phyloP scores from a whole-genome alignment of 2,329 filamentous ascomycete species.

The Cladosporium sphaerospermum region DNA sequence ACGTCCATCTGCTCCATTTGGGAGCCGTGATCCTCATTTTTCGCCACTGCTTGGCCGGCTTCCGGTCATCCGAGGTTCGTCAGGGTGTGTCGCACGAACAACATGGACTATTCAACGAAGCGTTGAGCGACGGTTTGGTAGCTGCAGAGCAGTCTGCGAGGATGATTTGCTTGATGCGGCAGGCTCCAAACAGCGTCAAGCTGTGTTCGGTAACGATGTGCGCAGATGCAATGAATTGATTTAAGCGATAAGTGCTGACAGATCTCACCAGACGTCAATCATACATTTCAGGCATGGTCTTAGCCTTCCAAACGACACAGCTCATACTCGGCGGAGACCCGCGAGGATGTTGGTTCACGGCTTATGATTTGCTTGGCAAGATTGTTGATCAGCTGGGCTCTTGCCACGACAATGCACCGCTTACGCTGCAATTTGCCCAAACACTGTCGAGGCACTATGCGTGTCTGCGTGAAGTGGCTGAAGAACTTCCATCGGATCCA shows the following conservation, averaged over 20 bases:
- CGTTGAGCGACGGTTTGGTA: neutral
- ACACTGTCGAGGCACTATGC: neutral
- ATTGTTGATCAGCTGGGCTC: neutral
- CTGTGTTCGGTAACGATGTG: conserved; percentile 1
- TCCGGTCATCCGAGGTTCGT: neutral
- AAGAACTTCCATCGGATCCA: neutral
- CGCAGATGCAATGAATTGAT: neutral
- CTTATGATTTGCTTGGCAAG: neutral
- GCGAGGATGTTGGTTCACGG: neutral
- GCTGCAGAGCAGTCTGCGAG: conserved; percentile 1
- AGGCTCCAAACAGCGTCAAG: neutral
- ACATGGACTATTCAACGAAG: neutral
- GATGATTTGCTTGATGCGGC: neutral
- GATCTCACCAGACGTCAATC: neutral
- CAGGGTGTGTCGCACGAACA: neutral
- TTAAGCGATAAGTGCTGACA: neutral
- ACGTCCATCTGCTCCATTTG: conserved; percentile 2
- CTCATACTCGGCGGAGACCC: neutral
- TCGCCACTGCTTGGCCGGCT: neutral
- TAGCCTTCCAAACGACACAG: neutral
- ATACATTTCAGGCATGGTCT: conserved; percentile 4
- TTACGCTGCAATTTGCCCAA: neutral
- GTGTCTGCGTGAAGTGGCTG: neutral
- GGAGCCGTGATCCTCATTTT: conserved; percentile 3
- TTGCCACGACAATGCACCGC: neutral